Base-by-base conservation (phyloP, 371 early-diverging fungal genomes). In the Cokeromyces recurvatus region DNA sequence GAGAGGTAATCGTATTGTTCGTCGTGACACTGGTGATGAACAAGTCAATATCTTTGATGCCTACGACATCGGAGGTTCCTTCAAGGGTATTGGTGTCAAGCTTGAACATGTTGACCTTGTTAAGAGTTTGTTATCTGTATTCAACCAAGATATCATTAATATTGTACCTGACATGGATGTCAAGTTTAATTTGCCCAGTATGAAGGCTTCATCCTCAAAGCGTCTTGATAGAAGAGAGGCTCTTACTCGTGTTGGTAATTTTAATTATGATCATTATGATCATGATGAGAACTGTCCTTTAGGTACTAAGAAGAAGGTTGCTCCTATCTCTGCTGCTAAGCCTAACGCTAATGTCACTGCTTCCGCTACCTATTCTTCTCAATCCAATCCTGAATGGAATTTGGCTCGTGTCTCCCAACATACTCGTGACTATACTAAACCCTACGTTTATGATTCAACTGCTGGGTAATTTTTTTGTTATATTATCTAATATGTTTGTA, bases 81-180 rank as follows among this genome's bases (percentile, higher is more conserved):
- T 64, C 38, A 71, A 71, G 38, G 71, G 57, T 16, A 46, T 71
- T 37, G 61, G 50, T 42, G 55, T 64, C 34, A 40, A 54, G 11
- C 48, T 71, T 37, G 55, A 71, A n/a, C 43, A 59, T 25, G 38
- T 58, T 7, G 19, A 51, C 15, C 38, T 71, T 35, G 53, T 54
- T 17, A 31, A 53, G 37, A 40, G 41, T 7, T 45, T 43, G 31
- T 32, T 34, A 10, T 29, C 19, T 19, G 16, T 27, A 41, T 66
- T 58, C 20, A 25, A 27, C 11, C 9, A 51, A 17, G 62, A 71
- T 27, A 57, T 71, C 20, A 5, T 61, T 1, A 50, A 57, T 12
- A 57, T 71, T 22, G 48, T 68, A 31, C 72, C 72, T 43, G 72
- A 71, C 32, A 46, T 63, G 14, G 57, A 65, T 17, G 44, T 71